Conservation (phyloP, 106 monocot genomes). For the Narthecium ossifragum region DNA sequence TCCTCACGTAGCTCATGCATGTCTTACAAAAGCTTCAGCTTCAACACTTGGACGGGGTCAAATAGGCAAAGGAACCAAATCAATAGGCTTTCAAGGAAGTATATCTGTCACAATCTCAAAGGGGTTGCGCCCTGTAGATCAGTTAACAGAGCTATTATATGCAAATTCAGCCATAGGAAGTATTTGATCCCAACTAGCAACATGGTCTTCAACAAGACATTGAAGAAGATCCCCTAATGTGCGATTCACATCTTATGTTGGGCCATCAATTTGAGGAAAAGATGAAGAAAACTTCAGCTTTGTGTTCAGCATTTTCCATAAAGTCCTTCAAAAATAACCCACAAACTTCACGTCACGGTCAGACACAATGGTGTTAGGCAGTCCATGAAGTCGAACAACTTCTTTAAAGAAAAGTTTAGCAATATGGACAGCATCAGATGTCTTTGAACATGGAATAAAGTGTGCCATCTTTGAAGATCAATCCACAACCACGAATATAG, state of each 20-base stretch:
- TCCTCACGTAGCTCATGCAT: neutral
- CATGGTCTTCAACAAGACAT: too few relatives aligned
- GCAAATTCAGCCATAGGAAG: neutral
- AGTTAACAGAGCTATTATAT: neutral
- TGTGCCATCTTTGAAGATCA: slow-evolving; percentile 10
- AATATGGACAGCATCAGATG: neutral
- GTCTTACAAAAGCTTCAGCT: neutral
- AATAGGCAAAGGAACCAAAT: neutral
- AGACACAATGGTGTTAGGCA: slow-evolving; percentile 1
- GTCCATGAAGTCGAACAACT: neutral
- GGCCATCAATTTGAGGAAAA: neutral
- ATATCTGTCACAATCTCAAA: neutral
- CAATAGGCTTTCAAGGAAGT: too few relatives aligned
- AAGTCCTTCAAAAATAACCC: neutral
- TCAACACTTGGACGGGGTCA: neutral
- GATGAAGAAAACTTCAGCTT: neutral
- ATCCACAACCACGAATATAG: neutral
- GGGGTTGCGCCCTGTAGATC: neutral
- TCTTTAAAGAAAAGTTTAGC: neutral
- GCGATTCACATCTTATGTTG: neutral
- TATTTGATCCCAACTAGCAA: neutral
- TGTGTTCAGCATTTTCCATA: neutral
- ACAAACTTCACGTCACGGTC: neutral
- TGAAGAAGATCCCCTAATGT: neutral
- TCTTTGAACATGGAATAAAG: slow-evolving; percentile 1